Conservation (phyloP, 164 flowering plant genomes). For the Chimonanthus salicifolius region DNA sequence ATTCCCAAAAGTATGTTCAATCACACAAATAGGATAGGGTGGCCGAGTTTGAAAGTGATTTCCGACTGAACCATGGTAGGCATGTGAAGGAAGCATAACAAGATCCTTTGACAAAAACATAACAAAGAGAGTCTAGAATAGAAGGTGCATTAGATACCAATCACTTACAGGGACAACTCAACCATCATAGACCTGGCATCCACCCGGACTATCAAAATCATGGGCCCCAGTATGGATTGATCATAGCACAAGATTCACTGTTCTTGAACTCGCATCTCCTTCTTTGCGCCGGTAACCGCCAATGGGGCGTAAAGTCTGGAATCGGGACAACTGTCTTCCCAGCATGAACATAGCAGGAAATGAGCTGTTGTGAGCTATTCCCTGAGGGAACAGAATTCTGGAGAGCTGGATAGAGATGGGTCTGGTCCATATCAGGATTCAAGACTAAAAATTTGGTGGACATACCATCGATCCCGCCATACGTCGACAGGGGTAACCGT, state of each 20-base stretch:
- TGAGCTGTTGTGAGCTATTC: no score
- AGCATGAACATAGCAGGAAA: no score
- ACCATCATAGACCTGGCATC: not conserved
- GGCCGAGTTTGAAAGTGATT: not conserved
- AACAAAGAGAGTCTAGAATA: not conserved
- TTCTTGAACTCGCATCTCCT: no score
- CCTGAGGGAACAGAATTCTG: no score
- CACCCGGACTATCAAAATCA: not conserved
- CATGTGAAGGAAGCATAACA: not conserved
- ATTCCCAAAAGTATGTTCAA: not conserved
- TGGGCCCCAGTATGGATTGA: not conserved
- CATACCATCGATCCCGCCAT: no score
- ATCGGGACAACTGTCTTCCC: no score
- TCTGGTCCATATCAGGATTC: no score
- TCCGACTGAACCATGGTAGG: not conserved
- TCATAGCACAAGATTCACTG: not conserved
- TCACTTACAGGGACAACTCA: not conserved
- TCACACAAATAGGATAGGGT: not conserved
- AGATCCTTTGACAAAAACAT: not conserved
- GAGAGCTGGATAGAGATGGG: no score
- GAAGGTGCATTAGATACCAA: not conserved
- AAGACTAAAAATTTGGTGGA: no score
- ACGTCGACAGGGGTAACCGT: no score
- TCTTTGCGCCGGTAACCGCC: no score
- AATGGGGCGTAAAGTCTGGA: no score